Percentiles rank a stretch among this genome's conserved stretches.
Evolutionary conservation across 2,329 filamentous ascomycete genomes (phyloP).

Genomic region (Balansia obtecta): DNA sequence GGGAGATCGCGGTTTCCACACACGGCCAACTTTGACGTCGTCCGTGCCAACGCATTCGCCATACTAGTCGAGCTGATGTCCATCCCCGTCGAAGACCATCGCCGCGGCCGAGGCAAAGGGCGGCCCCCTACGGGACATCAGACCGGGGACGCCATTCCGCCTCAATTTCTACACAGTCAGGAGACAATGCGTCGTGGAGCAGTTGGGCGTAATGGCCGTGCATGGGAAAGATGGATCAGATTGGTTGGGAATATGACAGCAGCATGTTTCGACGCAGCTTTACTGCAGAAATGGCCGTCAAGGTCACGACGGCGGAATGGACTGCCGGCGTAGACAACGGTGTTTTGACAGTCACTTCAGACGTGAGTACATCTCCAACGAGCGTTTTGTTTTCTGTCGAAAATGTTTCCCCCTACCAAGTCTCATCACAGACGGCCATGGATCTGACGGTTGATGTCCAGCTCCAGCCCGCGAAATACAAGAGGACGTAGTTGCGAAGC

Average conservation of each 20-base stretch:
- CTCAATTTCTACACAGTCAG: conserved; percentile 6
- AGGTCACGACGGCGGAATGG: conserved; percentile 5
- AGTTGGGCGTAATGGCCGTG: conserved; percentile 4
- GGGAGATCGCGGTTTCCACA: conserved; percentile 6
- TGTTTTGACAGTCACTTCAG: conserved; percentile 3
- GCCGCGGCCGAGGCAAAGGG: neutral
- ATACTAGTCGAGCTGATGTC: conserved; percentile 5
- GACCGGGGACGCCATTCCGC: conserved; percentile 2
- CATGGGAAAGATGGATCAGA: conserved; percentile 5
- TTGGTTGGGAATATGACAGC: conserved; percentile 7
- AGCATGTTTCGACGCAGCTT: conserved; percentile 1
- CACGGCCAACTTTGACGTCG: conserved; percentile 6
- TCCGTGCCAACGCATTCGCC: conserved; percentile 7
- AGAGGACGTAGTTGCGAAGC: too few relatives aligned
- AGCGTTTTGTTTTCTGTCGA: neutral
- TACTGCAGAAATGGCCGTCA: neutral
- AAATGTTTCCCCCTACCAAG: neutral
- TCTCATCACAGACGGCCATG: conserved; percentile 5
- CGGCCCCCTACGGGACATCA: neutral
- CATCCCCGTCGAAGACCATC: conserved; percentile 7
- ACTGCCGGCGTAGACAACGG: neutral
- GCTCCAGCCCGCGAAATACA: too few relatives aligned
- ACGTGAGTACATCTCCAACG: conserved; percentile 4
- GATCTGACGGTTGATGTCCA: conserved; percentile 7
- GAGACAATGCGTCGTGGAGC: conserved; percentile 2